These are phyloP conservation scores for Panicum miliaceum DNA, from an alignment of 176 grass and related monocot genomes.

Conservation along the genomic window DNA sequence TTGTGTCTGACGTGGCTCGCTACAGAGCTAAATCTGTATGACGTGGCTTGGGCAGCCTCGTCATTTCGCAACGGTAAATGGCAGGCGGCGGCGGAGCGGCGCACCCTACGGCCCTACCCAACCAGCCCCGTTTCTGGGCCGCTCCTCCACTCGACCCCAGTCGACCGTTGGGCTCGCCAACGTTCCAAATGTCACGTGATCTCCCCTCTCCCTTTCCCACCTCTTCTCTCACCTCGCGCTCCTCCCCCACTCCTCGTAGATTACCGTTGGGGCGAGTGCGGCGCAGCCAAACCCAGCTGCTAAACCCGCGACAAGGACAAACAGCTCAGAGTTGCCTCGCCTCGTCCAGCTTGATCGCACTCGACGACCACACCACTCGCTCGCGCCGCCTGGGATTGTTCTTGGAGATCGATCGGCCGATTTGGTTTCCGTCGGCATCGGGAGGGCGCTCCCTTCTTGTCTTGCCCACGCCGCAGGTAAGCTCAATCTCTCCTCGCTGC, in stretches of 20 bases:
- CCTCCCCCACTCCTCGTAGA: background rate
- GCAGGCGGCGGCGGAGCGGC: background rate
- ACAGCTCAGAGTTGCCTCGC: background rate
- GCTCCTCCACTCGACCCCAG: background rate
- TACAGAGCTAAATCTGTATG: too few relatives aligned
- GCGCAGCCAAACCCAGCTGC: slow-evolving; percentile 23
- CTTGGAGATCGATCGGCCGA: background rate
- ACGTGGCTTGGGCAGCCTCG: too few relatives aligned
- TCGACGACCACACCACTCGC: background rate
- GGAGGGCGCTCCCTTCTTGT: background rate
- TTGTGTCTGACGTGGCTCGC: too few relatives aligned
- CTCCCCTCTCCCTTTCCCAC: background rate
- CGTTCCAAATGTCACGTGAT: slow-evolving; percentile 48
- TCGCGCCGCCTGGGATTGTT: background rate
- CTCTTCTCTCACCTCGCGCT: background rate
- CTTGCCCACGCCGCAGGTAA: background rate
- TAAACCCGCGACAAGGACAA: background rate
- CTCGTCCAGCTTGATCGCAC: background rate
- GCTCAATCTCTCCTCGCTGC: background rate
- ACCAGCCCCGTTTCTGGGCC: background rate
- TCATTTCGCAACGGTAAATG: too few relatives aligned
- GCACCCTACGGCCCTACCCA: background rate
- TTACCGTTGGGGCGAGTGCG: slow-evolving; percentile 33
- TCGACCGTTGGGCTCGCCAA: slow-evolving; percentile 41
- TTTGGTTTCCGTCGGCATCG: background rate